Percentiles rank a stretch among this genome's conserved stretches.
These are phyloP conservation scores for Tolypocladium capitatum DNA, from an alignment of 2,329 filamentous ascomycete species.

Conservation along the genomic window DNA sequence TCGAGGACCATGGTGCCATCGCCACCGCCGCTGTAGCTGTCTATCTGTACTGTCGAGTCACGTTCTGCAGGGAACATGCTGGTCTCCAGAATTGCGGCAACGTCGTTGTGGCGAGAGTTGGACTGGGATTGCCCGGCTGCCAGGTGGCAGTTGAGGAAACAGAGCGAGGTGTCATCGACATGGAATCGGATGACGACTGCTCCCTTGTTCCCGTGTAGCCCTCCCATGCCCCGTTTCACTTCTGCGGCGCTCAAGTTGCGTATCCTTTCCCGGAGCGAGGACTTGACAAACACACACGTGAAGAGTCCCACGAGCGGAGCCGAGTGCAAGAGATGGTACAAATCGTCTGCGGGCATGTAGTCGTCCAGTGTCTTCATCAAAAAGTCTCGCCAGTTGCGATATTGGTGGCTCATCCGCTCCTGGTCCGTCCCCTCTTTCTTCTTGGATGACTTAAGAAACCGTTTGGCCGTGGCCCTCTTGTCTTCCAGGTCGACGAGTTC, in stretches of 20 bases:
- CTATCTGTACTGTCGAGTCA: constrained; percentile 53
- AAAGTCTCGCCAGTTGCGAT: constrained; percentile 91
- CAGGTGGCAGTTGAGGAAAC: constrained; percentile 94
- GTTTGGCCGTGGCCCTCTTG: constrained; percentile 94
- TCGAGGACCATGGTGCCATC: constrained; percentile 92
- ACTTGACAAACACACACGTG: constrained; percentile 88
- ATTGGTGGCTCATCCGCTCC: constrained; percentile 93
- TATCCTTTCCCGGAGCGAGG: constrained; percentile 62
- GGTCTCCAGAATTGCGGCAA: constrained; percentile 77
- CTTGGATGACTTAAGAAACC: constrained; percentile 70
- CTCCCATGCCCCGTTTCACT: constrained; percentile 92
- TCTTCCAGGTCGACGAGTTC: constrained; percentile 97
- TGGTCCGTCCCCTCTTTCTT: constrained; percentile 71
- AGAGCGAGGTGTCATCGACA: constrained; percentile 85
- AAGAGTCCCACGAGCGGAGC: constrained; percentile 84
- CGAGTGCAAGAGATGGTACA: constrained; percentile 79
- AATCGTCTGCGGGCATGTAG: constrained; percentile 59
- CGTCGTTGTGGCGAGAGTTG: constrained; percentile 80
- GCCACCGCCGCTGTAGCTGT: constrained; percentile 80
- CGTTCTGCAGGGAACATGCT: constrained; percentile 59
- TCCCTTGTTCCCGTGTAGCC: constrained; percentile 91
- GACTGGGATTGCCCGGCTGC: constrained; percentile 89
- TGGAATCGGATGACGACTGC: constrained; percentile 85
- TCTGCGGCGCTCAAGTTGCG: constrained; percentile 66
- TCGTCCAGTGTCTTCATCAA: constrained; percentile 72